Percentiles rank a stretch among this genome's conserved stretches.
phyloP scores from a whole-genome alignment of 140 eudicot genomes.

The Cichorium intybus region DNA sequence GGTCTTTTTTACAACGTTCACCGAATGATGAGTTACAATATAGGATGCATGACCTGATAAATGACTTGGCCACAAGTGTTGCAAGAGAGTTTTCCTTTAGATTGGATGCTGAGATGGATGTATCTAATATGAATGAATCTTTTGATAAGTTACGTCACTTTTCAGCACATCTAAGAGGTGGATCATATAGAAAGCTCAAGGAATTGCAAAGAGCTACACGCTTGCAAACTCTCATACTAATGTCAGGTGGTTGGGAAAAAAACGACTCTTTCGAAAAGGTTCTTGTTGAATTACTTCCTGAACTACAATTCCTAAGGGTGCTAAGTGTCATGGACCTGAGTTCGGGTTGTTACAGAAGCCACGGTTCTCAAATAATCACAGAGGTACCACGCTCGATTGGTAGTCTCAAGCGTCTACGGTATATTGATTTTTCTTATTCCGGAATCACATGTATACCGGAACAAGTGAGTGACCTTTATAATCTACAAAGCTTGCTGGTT shows the following conservation, averaged over 20 bases:
- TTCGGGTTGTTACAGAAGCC: no score
- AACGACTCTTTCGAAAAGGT: no score
- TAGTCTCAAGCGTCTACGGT: constrained; percentile 26
- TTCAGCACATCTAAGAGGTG: not conserved
- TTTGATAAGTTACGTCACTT: constrained; percentile 16
- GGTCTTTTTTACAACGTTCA: constrained; percentile 21
- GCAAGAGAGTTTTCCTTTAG: constrained; percentile 11
- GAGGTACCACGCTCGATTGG: constrained; percentile 21
- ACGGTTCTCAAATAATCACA: not conserved
- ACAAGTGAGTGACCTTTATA: no score
- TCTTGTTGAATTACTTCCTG: no score
- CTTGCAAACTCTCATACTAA: constrained; percentile 5
- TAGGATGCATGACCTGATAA: constrained; percentile 34
- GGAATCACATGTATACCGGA: no score
- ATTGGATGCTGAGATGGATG: not conserved
- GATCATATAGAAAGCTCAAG: no score
- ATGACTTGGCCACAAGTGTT: constrained; percentile 29
- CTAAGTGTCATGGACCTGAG: constrained; percentile 12
- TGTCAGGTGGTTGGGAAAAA: not conserved
- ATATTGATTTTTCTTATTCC: constrained; percentile 19
- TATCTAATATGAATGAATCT: not conserved
- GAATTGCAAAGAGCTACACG: not conserved
- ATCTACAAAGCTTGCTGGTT: constrained; percentile 23
- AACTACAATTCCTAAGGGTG: constrained; percentile 3
- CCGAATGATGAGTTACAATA: not conserved